Percentiles rank a stretch among this genome's conserved stretches.
Evolutionary conservation across 1,139 yeast genomes (phyloP).

Genomic region (Yamadazyma taylorii): DNA sequence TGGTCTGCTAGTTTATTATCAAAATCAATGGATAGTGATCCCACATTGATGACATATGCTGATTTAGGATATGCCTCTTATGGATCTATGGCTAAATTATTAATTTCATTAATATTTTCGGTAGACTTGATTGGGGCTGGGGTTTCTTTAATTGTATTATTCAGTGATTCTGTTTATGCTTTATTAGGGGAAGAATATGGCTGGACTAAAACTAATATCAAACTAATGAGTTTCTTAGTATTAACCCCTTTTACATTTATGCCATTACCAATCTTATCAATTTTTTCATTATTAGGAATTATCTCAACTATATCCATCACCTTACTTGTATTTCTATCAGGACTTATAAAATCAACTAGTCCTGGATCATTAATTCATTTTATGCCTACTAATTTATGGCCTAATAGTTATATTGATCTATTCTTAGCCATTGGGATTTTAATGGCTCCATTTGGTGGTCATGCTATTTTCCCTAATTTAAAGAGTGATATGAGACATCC

Average conservation of each 20-base stretch:
- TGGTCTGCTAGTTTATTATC: slow-evolving; percentile 48
- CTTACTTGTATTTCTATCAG: slow-evolving; percentile 38
- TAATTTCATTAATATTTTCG: slow-evolving; percentile 43
- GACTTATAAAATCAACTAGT: slow-evolving; percentile 35
- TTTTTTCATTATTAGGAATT: slow-evolving; percentile 47
- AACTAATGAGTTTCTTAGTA: slow-evolving; percentile 39
- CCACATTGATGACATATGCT: slow-evolving; percentile 81
- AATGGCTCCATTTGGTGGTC: slow-evolving; percentile 66
- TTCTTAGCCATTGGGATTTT: slow-evolving; percentile 55
- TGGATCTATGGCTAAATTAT: slow-evolving; percentile 43
- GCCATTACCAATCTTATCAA: slow-evolving; percentile 45
- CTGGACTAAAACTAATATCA: slow-evolving; percentile 42
- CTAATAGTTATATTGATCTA: slow-evolving; percentile 39
- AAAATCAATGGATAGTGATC: slow-evolving; percentile 63
- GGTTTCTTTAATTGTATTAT: slow-evolving; percentile 53
- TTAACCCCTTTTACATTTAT: slow-evolving; percentile 49
- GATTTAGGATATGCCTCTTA: slow-evolving; percentile 81
- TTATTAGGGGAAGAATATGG: slow-evolving; percentile 37
- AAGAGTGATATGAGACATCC: slow-evolving; percentile 61
- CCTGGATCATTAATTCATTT: slow-evolving; percentile 44
- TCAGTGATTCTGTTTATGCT: slow-evolving; percentile 53
- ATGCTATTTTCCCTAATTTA: slow-evolving; percentile 59
- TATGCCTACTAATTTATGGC: slow-evolving; percentile 52
- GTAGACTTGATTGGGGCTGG: slow-evolving; percentile 58
- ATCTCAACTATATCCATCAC: slow-evolving; percentile 47